Base-by-base conservation (phyloP, 202 grass and related monocot genomes). In the Alloteropsis angusta region DNA sequence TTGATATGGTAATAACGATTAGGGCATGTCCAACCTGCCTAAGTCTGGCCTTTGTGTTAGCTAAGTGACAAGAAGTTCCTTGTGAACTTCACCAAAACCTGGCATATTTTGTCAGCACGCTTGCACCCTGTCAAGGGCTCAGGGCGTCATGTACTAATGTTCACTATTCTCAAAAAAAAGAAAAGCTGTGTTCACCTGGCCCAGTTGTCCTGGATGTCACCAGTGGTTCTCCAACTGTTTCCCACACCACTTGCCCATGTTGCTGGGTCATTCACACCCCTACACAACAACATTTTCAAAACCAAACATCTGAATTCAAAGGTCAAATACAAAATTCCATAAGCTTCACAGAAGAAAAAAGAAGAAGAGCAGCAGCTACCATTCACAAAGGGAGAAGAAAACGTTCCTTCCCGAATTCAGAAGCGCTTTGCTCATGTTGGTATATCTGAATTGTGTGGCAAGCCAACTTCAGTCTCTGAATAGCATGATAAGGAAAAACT, bases 201-300 rank as follows among this genome's bases (percentile, higher is more conserved):
- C 90, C 83, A 89, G 39, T 35, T 89, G 61, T 92, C 83, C 19
- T 62, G 48, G 37, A 89, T 92, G 42, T 89, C 83, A 64, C 9
- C 59, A 4, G 90, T 89, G 68, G 87, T 92, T 74, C 87, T 86
- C 87, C 90, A 93, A 78, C 90, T 87, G 60, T 93, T 92, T 73
- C 84, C 84, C 19, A 87, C 15, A 18, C 45, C 22, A 30, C 72
- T 43, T 70, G 72, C 87, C 87, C 84, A 93, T 45, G 71, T 89
- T 43, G 90, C 80, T 16, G 84, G 84, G 9, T 93, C 80, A 36
- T 84, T 15, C 52, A 68, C 26, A n/a, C 90, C 86, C 90, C 90
- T 92, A 50, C 25, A 76, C 30, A 74, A n/a, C 32, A 71, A 3
- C 45, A 35, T 60, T 65, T 42, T 48, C 25, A 37, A 80, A 68